Evolutionary conservation across 495 filamentous ascomycete genomes (phyloP).

Genomic region (Penicillium steckii): DNA sequence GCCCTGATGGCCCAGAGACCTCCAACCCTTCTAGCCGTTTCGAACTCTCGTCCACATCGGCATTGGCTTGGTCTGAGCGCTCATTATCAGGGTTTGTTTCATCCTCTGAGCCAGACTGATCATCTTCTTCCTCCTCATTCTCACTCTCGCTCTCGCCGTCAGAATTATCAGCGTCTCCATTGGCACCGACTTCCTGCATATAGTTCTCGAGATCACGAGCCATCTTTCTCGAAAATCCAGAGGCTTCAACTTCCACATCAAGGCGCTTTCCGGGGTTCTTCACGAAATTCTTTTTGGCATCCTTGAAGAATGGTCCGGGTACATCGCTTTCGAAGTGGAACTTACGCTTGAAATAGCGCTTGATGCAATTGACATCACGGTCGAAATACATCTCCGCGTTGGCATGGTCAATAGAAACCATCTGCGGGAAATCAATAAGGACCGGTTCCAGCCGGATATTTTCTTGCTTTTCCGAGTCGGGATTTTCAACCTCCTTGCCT

Average conservation of each 20-base stretch:
- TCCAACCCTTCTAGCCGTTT: slow-evolving; percentile 32
- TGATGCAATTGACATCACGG: slow-evolving; percentile 90
- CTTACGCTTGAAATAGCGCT: slow-evolving; percentile 82
- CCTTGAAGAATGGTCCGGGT: slow-evolving; percentile 78
- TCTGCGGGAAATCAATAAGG: slow-evolving; percentile 97
- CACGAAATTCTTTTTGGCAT: slow-evolving; percentile 73
- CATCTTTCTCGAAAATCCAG: slow-evolving; percentile 94
- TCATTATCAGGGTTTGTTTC: slow-evolving; percentile 18
- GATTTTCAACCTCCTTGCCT: slow-evolving; percentile 30
- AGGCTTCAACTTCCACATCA: slow-evolving; percentile 88
- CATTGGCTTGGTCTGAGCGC: slow-evolving; percentile 3
- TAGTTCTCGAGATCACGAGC: slow-evolving; percentile 88
- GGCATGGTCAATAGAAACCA: slow-evolving; percentile 89
- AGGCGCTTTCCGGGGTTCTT: slow-evolving; percentile 65
- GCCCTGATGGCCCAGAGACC: slow-evolving; percentile 29
- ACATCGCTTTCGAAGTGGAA: slow-evolving; percentile 84
- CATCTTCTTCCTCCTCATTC: slow-evolving; percentile 33
- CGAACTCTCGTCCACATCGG: slow-evolving; percentile 32
- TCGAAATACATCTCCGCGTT: slow-evolving; percentile 97
- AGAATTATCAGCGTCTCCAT: slow-evolving; percentile 50
- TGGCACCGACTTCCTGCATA: slow-evolving; percentile 69
- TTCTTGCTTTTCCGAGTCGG: slow-evolving; percentile 30
- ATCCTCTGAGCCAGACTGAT: slow-evolving; percentile 14
- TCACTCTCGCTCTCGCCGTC: slow-evolving; percentile 44
- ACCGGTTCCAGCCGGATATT: slow-evolving; percentile 56